Conservation (phyloP, 108 stramenopile species). For the Nitzschia putrida region DNA sequence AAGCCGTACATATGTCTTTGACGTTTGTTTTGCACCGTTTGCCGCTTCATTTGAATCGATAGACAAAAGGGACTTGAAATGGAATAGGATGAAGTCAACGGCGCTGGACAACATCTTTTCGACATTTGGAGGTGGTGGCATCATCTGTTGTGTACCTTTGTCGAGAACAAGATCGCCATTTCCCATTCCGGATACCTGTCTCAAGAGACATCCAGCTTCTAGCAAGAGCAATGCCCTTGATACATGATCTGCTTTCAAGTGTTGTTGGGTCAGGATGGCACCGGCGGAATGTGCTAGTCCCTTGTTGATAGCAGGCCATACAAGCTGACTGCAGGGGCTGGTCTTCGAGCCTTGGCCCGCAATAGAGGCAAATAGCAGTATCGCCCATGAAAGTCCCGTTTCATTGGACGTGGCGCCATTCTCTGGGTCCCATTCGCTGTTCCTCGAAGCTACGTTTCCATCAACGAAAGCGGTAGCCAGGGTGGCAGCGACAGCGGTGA, state of each 20-base stretch:
- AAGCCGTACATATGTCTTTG: conserved; percentile 44
- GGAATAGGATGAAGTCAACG: conserved; percentile 60
- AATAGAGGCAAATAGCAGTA: conserved; percentile 35
- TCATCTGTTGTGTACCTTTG: conserved; percentile 48
- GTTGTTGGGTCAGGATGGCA: conserved; percentile 20
- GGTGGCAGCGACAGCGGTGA: conserved; percentile 18
- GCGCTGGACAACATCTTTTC: conserved; percentile 66
- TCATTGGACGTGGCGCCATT: conserved; percentile 43
- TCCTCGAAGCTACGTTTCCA: conserved; percentile 14
- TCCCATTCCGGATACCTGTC: conserved; percentile 68
- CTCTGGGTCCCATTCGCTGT: conserved; percentile 38
- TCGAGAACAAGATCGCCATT: conserved; percentile 79
- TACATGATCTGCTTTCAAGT: conserved; percentile 39
- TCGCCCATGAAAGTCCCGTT: conserved; percentile 42
- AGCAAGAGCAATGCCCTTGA: conserved; percentile 66
- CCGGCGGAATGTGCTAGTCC: conserved; percentile 49
- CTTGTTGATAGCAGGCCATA: conserved; percentile 84
- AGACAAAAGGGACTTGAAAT: conserved; percentile 32
- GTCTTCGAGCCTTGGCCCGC: conserved; percentile 10
- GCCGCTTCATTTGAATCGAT: conserved; percentile 28
- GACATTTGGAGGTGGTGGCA: conserved; percentile 76
- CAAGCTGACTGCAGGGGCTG: conserved; percentile 45
- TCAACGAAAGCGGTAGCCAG: conserved; percentile 41
- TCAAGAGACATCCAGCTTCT: conserved; percentile 67
- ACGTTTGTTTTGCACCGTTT: conserved; percentile 29